Percentiles rank a stretch among this genome's conserved stretches.
Conservation (phyloP, 2,329 filamentous ascomycete genomes). For the Massarina eburnea region DNA sequence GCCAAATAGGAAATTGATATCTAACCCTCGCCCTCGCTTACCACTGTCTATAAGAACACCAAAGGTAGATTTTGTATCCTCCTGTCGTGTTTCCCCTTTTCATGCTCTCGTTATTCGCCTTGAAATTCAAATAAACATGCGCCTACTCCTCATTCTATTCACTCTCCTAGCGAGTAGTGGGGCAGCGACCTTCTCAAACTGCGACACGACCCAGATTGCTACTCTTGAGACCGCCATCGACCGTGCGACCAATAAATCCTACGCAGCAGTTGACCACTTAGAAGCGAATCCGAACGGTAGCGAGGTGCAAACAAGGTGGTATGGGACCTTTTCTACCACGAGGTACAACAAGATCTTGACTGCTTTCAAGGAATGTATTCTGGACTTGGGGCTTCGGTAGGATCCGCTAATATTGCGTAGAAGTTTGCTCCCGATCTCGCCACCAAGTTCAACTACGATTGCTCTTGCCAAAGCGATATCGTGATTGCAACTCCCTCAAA, state of each 20-base stretch:
- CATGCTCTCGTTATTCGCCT: no score
- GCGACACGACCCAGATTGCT: neutral
- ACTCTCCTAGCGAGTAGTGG: no score
- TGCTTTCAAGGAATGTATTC: neutral
- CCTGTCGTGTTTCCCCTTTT: no score
- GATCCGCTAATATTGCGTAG: neutral
- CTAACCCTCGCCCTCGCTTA: no score
- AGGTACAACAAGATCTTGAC: neutral
- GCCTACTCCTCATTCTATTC: no score
- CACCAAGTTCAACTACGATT: constrained; percentile 1
- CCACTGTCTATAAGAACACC: no score
- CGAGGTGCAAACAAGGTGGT: neutral
- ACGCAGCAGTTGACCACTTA: constrained; percentile 1
- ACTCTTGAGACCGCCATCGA: neutral
- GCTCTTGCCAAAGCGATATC: neutral
- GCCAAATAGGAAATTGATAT: no score
- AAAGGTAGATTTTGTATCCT: no score
- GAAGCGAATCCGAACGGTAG: constrained; percentile 2
- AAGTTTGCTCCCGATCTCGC: constrained; percentile 2
- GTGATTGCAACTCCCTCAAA: neutral
- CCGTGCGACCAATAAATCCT: neutral
- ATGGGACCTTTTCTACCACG: neutral
- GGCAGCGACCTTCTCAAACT: neutral
- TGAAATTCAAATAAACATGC: no score
- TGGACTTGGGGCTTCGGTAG: neutral